Percentiles rank a stretch among this genome's conserved stretches.
Conservation (phyloP, 2,329 filamentous ascomycete species). For the Bipolaris bicolor region DNA sequence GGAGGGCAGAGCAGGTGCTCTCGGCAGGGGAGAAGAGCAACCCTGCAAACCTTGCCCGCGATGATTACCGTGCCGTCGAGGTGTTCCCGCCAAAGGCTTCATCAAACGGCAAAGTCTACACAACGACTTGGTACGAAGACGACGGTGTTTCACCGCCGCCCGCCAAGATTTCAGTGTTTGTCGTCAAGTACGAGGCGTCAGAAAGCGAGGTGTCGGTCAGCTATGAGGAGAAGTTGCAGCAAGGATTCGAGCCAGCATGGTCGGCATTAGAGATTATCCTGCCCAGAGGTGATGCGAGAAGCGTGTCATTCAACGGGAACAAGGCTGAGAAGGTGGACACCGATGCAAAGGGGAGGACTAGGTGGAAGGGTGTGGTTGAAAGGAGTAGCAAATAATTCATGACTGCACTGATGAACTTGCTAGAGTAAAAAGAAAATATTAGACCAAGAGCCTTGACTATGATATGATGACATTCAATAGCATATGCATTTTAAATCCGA, state of each 20-base stretch:
- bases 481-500: too few species aligned
- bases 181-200: conserved; percentile 41
- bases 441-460: too few species aligned
- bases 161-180: conserved; percentile 38
- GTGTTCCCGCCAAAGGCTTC: conserved; percentile 60
- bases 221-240: conserved; percentile 49
- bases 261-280: conserved; percentile 58
- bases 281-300: conserved; percentile 57
- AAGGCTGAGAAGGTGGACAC: conserved; percentile 1
- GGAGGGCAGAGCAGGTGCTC: conserved; percentile 58
- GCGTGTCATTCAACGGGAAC: conserved; percentile 32
- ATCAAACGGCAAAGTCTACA: conserved; percentile 46
- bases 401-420: not conserved
- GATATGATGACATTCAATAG: too few species aligned
- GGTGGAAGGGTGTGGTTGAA: conserved; percentile 1
- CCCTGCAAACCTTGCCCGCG: conserved; percentile 54
- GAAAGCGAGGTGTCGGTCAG: conserved; percentile 53
- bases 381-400: not conserved
- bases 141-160: conserved; percentile 59
- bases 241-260: conserved; percentile 58
- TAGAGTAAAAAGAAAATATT: not conserved
- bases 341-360: not conserved
- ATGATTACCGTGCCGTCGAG: conserved; percentile 64
- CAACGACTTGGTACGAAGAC: conserved; percentile 61
- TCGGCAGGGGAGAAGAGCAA: conserved; percentile 58